A percentile compares a stretch with the other conserved stretches of the same genome.
These are phyloP conservation scores for Gryganskiella cystojenkinii DNA, from an alignment of 192 early-diverging fungal species.

Conservation along the genomic window DNA sequence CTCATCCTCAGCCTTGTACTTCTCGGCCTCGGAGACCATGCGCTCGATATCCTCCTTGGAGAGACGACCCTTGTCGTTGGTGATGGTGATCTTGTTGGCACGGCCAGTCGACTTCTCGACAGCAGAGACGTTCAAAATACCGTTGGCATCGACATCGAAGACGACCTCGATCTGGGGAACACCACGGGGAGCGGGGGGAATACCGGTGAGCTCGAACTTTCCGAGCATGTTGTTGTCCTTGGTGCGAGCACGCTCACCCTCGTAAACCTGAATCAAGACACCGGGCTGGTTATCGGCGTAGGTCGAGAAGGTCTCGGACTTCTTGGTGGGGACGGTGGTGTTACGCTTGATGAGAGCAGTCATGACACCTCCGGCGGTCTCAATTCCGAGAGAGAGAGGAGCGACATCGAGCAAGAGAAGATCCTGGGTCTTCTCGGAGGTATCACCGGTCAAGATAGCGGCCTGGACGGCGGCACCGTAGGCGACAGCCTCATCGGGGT, in stretches of 20 bases:
- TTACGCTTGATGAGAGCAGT: constrained; percentile 97
- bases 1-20: constrained; percentile 94
- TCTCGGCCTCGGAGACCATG: constrained; percentile 74
- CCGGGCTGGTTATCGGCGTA: constrained; percentile 98
- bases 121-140: constrained; percentile 96
- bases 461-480: constrained; percentile 99
- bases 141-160: constrained; percentile 98
- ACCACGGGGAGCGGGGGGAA: constrained; percentile 96
- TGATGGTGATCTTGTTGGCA: constrained; percentile 98
- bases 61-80: constrained; percentile 98
- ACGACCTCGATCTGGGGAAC: constrained; percentile 97
- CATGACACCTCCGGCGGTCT: constrained; percentile 99
- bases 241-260: constrained; percentile 97
- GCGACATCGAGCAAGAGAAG: constrained; percentile 95
- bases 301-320: constrained; percentile 98
- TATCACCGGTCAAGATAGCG: constrained; percentile 95
- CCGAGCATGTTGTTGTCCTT: constrained; percentile 99
- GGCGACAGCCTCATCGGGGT: constrained; percentile 99
- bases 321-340: constrained; percentile 97
- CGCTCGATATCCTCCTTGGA: constrained; percentile 99
- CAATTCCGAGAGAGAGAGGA: constrained; percentile 97
- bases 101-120: constrained; percentile 94
- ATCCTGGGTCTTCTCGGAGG: constrained; percentile 96
- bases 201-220: constrained; percentile 98
- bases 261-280: constrained; percentile 97